These are phyloP conservation scores for Boletellus ananas DNA, from an alignment of 768 basidiomycete genomes.

Conservation along the genomic window DNA sequence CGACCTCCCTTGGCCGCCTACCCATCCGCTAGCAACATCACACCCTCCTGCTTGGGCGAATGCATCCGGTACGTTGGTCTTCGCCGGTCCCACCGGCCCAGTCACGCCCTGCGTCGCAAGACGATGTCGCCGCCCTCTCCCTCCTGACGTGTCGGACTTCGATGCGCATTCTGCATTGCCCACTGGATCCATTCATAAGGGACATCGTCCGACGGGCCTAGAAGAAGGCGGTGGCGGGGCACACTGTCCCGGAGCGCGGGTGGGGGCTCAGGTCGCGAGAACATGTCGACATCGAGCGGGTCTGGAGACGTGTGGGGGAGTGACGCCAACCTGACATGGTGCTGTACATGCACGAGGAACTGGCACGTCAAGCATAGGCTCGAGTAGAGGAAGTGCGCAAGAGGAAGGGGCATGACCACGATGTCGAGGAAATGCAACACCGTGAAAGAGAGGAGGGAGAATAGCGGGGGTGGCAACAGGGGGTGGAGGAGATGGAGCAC, in stretches of 20 bases:
- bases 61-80: too few relatives aligned
- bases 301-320: conserved; percentile 1
- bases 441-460: conserved; percentile 1
- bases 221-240: conserved; percentile 1
- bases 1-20: too few relatives aligned
- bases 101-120: too few relatives aligned
- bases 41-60: too few relatives aligned
- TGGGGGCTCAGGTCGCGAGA: conserved; percentile 4
- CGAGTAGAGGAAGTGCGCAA: not conserved
- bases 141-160: not conserved
- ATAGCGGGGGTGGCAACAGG: not conserved
- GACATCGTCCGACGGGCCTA: conserved; percentile 4
- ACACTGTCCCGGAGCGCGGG: too few relatives aligned
- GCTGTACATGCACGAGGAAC: conserved; percentile 2
- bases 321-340: conserved; percentile 4
- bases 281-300: not conserved
- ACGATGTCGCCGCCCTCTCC: not conserved
- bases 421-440: conserved; percentile 1
- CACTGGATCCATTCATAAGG: conserved; percentile 3
- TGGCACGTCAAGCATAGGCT: not conserved
- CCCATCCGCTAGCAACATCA: too few relatives aligned
- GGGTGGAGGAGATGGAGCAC: conserved; percentile 5
- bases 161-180: conserved; percentile 4
- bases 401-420: not conserved
- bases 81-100: too few relatives aligned